A percentile compares a stretch with the other conserved stretches of the same genome.
Conservation (phyloP, 495 filamentous ascomycete species). For the Lasiosphaeria ovina region DNA sequence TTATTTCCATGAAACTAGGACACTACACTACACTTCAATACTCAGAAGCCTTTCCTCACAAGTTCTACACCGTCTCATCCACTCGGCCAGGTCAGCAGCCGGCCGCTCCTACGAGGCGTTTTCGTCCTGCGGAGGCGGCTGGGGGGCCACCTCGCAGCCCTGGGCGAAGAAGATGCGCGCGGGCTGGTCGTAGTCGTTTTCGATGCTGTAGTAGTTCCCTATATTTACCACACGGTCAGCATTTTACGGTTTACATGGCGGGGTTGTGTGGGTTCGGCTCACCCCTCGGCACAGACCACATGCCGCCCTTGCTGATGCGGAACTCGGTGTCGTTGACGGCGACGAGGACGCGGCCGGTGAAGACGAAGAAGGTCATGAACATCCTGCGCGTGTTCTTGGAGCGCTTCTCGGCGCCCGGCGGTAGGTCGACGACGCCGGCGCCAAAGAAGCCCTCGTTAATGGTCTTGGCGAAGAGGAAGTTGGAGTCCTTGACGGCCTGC, state of each 20-base stretch:
- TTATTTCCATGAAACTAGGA: no score
- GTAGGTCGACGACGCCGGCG: slow-evolving; percentile 82
- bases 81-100: no score
- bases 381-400: slow-evolving; percentile 88
- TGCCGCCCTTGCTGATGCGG: slow-evolving; percentile 77
- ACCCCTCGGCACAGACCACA: slow-evolving; percentile 95
- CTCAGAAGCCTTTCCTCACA: no score
- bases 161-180: slow-evolving; percentile 84
- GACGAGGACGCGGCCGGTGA: slow-evolving; percentile 69
- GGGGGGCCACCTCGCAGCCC: slow-evolving; percentile 56
- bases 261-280: slow-evolving; percentile 32
- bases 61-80: no score
- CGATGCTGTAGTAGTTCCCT: slow-evolving; percentile 86
- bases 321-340: slow-evolving; percentile 81
- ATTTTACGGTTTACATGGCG: neutral
- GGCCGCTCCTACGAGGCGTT: no score
- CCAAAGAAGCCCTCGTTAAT: slow-evolving; percentile 81
- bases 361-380: slow-evolving; percentile 94
- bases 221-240: slow-evolving; percentile 15
- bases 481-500: slow-evolving; percentile 67
- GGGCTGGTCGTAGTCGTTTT: slow-evolving; percentile 64
- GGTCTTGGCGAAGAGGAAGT: slow-evolving; percentile 84
- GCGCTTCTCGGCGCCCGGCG: slow-evolving; percentile 75
- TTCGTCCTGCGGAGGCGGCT: neutral
- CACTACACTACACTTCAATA: no score